These are phyloP conservation scores for Pleurotus citrinopileatus DNA, from an alignment of 768 basidiomycete species.

Conservation along the genomic window DNA sequence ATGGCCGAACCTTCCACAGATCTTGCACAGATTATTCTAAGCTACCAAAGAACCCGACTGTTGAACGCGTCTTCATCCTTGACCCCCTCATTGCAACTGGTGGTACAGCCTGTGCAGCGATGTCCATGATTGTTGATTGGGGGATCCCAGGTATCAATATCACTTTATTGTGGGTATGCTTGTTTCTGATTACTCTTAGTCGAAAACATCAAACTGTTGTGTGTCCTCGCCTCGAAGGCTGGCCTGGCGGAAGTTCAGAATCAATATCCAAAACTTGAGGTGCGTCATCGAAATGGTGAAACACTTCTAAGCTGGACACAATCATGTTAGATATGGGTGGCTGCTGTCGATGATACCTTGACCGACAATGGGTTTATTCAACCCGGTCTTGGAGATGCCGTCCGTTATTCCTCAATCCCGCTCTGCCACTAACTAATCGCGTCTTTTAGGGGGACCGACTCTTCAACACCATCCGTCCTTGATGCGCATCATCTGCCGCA, in stretches of 20 bases:
- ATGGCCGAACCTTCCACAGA: not conserved
- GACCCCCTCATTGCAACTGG: conserved; percentile 96
- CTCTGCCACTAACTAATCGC: conserved; percentile 4
- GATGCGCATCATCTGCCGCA: conserved; percentile 5
- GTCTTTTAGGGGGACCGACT: conserved; percentile 72
- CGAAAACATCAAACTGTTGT: conserved; percentile 75
- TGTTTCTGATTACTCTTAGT: too few species aligned
- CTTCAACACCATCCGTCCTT: conserved; percentile 66
- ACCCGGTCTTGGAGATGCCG: conserved; percentile 92
- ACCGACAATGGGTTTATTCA: conserved; percentile 75
- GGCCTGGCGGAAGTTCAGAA: conserved; percentile 67
- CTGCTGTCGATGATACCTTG: conserved; percentile 72
- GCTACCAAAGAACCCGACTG: conserved; percentile 68
- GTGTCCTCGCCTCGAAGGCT: conserved; percentile 72
- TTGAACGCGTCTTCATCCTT: conserved; percentile 84
- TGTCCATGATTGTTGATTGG: conserved; percentile 85
- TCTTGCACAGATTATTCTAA: conserved; percentile 79
- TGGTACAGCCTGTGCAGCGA: conserved; percentile 85
- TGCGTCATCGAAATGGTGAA: conserved; percentile 28
- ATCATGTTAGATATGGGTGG: conserved; percentile 89
- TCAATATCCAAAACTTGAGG: conserved; percentile 81
- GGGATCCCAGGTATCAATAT: conserved; percentile 58
- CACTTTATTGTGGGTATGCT: not conserved
- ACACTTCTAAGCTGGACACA: too few species aligned
- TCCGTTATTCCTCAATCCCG: conserved; percentile 33